Base-by-base conservation (phyloP, 768 basidiomycete species). In the Rubroboletus pulcherrimus region DNA sequence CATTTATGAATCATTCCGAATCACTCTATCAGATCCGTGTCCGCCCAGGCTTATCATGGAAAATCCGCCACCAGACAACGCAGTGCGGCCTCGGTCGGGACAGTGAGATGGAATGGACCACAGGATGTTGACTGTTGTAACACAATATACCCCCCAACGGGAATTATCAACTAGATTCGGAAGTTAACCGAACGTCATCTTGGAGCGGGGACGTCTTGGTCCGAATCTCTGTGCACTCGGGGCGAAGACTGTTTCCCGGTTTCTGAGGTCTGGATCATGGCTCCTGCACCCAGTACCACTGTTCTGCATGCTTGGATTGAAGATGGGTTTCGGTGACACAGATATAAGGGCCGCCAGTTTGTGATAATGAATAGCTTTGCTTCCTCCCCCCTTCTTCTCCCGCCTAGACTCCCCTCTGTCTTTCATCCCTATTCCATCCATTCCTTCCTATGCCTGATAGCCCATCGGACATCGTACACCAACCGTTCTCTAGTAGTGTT, bases 331-430 rank as follows among this genome's bases (percentile, higher is more conserved):
- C 7, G 21, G n/a, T 14, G 11, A 15, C n/a, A 19, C n/a, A 34
- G 12, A 45, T 60, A 53, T 63, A 64, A 51, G 17, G 10, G 24
- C 10, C 19, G 39, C 19, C 2, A 19, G 19, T 30, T 43, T 21
- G 31, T 41, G 10, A 33, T 38, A 24, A 24, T 24, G 24, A 24
- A 4, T 24, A 12, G 3, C 9, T 1, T 26, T 42, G 8, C 17
- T 12, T 21, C 38, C 41, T 9, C n/a, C 42, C 21, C n/a, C 42
- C 21, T 29, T n/a, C 34, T 7, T 9, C 31, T 10, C 7, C 11
- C 5, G 1, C n/a, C 14, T 3, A 21, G 10, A 10, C 5, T 14
- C 10, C 2, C 10, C 26, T 7, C 39, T 5, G 26, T 31, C 41
- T 15, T 43, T 29, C 33, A 19, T 21, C 4, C 7, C n/a, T 10